Conservation (phyloP, 202 grass and related monocot genomes). For the Brachypodium distachyon region DNA sequence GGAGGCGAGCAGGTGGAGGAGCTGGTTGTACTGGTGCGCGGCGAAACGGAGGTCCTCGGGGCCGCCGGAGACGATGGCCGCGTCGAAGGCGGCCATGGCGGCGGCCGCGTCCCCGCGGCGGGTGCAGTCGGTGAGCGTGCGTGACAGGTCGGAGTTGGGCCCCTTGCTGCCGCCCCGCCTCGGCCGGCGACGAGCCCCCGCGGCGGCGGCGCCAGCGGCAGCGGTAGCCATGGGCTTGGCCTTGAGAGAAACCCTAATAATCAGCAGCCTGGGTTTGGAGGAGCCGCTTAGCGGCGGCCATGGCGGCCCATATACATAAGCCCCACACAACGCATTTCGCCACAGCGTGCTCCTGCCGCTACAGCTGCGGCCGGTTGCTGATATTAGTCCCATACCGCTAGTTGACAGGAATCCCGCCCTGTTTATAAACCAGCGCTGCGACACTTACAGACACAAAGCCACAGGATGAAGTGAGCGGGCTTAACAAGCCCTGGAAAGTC, state of each 20-base stretch:
- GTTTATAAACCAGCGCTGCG: background rate
- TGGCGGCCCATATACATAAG: background rate
- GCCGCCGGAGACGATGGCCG: conserved; percentile 16
- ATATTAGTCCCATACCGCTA: conserved; percentile 14
- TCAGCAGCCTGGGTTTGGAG: background rate
- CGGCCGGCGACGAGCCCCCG: background rate
- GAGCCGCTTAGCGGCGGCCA: background rate
- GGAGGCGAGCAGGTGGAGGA: conserved; percentile 63
- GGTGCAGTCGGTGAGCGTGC: conserved; percentile 60
- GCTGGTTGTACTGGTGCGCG: conserved; percentile 79
- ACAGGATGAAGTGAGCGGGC: conserved; percentile 46
- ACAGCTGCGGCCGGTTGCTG: background rate
- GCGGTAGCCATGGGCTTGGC: conserved; percentile 4
- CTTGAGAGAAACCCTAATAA: conserved; percentile 23
- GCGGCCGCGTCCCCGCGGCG: conserved; percentile 52
- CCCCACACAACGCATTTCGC: background rate
- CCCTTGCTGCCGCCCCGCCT: conserved; percentile 25
- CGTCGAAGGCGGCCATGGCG: conserved; percentile 60
- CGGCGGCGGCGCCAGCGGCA: background rate
- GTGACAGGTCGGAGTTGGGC: conserved; percentile 32
- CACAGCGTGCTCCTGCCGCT: background rate
- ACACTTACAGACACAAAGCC: fast-evolving
- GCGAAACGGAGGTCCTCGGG: conserved; percentile 24
- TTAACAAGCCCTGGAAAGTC: conserved; percentile 12
- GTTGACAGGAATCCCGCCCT: fast-evolving